Conservation (phyloP, 1,284 basidiomycete species). For the Melampsora occidentalis region DNA sequence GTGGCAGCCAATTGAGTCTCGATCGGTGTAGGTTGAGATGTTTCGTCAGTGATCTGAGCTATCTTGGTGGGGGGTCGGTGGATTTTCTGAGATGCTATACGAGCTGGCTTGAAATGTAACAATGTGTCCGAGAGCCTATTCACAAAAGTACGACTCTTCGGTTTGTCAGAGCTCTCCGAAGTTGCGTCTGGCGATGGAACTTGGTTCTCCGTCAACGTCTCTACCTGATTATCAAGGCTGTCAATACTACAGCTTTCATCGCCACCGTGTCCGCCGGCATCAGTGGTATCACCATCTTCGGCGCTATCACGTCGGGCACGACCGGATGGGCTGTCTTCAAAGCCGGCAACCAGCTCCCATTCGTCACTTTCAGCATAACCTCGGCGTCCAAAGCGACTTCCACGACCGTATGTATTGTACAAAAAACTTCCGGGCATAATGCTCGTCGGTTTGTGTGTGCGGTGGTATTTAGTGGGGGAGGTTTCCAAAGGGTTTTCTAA, state of each 20-base stretch:
- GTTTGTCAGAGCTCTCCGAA: background rate
- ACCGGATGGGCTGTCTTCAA: background rate
- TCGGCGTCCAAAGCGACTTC: background rate
- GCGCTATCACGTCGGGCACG: background rate
- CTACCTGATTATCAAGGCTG: background rate
- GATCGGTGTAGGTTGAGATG: background rate
- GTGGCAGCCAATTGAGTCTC: background rate
- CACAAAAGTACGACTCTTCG: background rate
- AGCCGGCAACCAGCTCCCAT: background rate
- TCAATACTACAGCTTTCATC: slow-evolving; percentile 1
- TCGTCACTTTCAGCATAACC: slow-evolving; percentile 5
- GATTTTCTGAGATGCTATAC: background rate
- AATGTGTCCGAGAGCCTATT: background rate
- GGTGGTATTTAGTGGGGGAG: no score
- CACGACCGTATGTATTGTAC: background rate
- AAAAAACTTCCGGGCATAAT: slow-evolving; percentile 1
- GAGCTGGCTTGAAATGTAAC: background rate
- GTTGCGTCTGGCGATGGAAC: background rate
- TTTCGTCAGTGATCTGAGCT: background rate
- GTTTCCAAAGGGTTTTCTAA: no score
- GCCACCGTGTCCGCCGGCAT: background rate
- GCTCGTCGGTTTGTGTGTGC: background rate
- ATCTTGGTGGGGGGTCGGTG: background rate
- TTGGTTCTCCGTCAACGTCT: no score
- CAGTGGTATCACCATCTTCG: background rate